These are phyloP conservation scores for Candolleomyces aberdarensis DNA, from an alignment of 768 basidiomycete genomes.

Conservation along the genomic window DNA sequence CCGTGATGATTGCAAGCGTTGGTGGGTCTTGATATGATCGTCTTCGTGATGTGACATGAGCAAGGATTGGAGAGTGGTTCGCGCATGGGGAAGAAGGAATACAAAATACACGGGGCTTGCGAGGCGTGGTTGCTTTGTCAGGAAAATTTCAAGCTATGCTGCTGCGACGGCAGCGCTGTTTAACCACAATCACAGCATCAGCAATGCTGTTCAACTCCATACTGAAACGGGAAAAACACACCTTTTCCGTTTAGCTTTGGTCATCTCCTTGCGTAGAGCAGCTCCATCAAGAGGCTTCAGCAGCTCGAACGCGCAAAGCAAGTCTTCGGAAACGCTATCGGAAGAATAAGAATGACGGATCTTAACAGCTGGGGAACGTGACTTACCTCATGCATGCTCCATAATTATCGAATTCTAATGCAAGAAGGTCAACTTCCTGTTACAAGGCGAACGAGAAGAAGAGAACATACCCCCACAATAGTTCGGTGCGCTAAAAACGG, in stretches of 20 bases:
- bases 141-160: neutral
- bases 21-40: neutral
- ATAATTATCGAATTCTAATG: slow-evolving; percentile 88
- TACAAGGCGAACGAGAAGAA: slow-evolving; percentile 5
- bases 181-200: neutral
- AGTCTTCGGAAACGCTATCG: slow-evolving; percentile 87
- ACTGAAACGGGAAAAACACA: slow-evolving; percentile 26
- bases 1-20: neutral
- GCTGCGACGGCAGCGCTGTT: neutral
- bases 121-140: neutral
- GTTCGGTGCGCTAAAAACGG: slow-evolving; percentile 97
- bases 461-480: slow-evolving; percentile 85
- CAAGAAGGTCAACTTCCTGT: slow-evolving; percentile 16
- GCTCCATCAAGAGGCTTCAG: slow-evolving; percentile 94
- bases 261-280: slow-evolving; percentile 96
- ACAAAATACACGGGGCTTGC: slow-evolving; percentile 5
- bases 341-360: slow-evolving; percentile 14
- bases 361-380: slow-evolving; percentile 6
- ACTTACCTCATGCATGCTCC: slow-evolving; percentile 90
- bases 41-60: slow-evolving; percentile 3
- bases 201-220: neutral
- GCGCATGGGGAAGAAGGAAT: slow-evolving; percentile 1
- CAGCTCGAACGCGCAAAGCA: slow-evolving; percentile 95
- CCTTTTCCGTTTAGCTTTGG: slow-evolving; percentile 98
- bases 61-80: neutral